Evolutionary conservation across 2,329 filamentous ascomycete genomes (phyloP).

Genomic region (Cytospora chrysosperma): DNA sequence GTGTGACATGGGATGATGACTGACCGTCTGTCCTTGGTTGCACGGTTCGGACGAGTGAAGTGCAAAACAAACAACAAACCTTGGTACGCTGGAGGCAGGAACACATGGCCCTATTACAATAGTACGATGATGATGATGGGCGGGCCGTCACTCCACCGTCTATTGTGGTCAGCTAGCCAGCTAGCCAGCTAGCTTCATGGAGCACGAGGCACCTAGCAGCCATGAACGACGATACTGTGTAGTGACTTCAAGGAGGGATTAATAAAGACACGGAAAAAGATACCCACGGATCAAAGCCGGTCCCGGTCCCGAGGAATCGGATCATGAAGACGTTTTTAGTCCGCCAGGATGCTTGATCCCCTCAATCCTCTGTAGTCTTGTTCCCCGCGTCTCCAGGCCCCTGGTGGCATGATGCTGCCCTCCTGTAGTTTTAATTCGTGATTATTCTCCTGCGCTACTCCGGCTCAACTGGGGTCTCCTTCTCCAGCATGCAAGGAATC

Average conservation of each 20-base stretch:
- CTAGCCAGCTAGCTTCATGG: neutral
- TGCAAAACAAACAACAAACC: too few relatives aligned
- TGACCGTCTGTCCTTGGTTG: neutral
- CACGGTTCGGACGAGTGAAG: too few relatives aligned
- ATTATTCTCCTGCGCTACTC: neutral
- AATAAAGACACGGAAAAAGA: too few relatives aligned
- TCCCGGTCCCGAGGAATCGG: neutral
- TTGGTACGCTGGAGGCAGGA: neutral
- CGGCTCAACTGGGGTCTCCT: neutral
- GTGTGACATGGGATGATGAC: neutral
- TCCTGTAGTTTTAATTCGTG: neutral
- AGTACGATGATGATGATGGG: neutral
- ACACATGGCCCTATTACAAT: neutral
- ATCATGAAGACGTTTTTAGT: neutral
- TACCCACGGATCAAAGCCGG: neutral
- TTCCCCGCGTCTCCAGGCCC: neutral
- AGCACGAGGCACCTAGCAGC: neutral
- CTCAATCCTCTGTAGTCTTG: neutral
- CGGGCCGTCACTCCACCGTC: neutral
- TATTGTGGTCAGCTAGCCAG: neutral
- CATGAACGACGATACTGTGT: neutral
- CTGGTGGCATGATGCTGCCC: neutral
- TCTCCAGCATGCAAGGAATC: neutral
- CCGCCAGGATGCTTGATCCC: neutral
- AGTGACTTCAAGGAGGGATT: neutral